These are phyloP conservation scores for Talaromyces thailandensis DNA, from an alignment of 495 filamentous ascomycete genomes.

Conservation along the genomic window DNA sequence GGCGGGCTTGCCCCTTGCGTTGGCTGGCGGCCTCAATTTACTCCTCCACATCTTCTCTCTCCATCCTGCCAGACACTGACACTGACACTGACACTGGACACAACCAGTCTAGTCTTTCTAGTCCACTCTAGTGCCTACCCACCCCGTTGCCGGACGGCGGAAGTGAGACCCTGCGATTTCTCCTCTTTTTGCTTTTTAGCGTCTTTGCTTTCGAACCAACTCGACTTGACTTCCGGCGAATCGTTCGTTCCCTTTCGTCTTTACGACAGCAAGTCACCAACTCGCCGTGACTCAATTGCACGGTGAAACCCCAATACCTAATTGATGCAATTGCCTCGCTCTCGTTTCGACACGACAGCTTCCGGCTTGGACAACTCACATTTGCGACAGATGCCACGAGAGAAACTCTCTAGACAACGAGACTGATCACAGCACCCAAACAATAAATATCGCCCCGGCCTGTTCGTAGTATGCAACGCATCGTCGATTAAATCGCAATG, in stretches of 20 bases:
- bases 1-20: not conserved
- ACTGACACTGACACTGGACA: not conserved
- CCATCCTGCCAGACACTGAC: not conserved
- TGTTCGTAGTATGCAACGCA: not conserved
- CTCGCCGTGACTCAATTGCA: conserved; percentile 72
- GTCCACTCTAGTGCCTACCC: not conserved
- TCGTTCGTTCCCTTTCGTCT: not conserved
- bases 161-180: not conserved
- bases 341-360: not conserved
- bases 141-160: not conserved
- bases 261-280: not conserved
- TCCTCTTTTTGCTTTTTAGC: not conserved
- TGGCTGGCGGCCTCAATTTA: not conserved
- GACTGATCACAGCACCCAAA: not conserved
- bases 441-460: not conserved
- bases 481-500: not conserved
- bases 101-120: not conserved
- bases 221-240: not conserved
- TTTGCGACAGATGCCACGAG: not conserved
- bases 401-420: not conserved
- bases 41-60: not conserved
- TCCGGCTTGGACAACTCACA: not conserved
- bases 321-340: not conserved
- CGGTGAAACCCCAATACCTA: conserved; percentile 45
- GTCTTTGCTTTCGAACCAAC: not conserved